These are phyloP conservation scores for Albatrellus sp. DNA, from an alignment of 1,284 basidiomycete species.

Conservation along the genomic window DNA sequence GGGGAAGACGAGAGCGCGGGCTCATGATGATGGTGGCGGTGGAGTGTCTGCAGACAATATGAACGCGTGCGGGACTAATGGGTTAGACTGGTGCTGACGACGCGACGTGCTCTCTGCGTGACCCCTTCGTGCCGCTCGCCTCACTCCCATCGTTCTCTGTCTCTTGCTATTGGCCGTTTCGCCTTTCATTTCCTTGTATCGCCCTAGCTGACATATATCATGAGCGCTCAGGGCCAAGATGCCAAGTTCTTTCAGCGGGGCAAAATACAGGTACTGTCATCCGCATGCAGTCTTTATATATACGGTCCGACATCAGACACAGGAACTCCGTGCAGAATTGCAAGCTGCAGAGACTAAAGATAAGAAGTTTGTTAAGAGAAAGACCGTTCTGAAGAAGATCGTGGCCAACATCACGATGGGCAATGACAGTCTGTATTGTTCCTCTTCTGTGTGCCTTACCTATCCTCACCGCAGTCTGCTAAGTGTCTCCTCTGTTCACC, in stretches of 20 bases:
- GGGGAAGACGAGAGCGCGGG: not conserved
- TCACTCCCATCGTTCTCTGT: no score
- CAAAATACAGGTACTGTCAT: constrained; percentile 69
- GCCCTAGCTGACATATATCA: constrained; percentile 13
- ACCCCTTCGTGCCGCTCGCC: no score
- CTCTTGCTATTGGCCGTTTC: no score
- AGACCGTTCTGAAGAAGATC: constrained; percentile 89
- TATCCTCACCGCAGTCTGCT: constrained; percentile 4
- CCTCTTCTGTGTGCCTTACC: constrained; percentile 4
- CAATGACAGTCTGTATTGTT: constrained; percentile 68
- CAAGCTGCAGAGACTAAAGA: constrained; percentile 85
- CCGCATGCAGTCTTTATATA: constrained; percentile 3
- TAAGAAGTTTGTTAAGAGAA: constrained; percentile 86
- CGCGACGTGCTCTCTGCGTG: no score
- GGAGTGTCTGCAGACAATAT: no score
- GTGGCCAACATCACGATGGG: constrained; percentile 95
- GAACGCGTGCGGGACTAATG: no score
- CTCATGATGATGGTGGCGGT: no score
- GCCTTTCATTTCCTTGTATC: not conserved
- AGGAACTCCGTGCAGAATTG: constrained; percentile 82
- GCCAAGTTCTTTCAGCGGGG: constrained; percentile 85
- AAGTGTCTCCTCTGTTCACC: constrained; percentile 88
- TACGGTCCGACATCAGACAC: constrained; percentile 12
- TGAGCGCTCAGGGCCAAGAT: constrained; percentile 67
- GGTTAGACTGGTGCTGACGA: no score